These are phyloP conservation scores for Candida silvatica DNA, from an alignment of 805 yeast species.

Conservation along the genomic window DNA sequence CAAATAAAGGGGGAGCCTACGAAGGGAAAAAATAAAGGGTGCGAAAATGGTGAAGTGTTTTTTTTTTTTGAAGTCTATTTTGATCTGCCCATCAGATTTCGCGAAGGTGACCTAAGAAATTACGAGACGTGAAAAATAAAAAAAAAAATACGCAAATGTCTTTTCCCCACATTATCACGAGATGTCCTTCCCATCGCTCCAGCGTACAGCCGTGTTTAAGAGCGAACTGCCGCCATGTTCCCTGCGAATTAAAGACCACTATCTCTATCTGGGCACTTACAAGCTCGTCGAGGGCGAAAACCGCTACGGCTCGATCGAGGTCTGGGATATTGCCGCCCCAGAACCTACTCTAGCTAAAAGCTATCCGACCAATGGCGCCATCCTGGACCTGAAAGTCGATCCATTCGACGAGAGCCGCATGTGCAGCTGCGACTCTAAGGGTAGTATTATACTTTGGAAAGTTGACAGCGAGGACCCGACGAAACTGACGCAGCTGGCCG, in stretches of 20 bases:
- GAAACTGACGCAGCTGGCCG: slow-evolving; percentile 33
- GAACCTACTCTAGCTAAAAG: slow-evolving; percentile 2
- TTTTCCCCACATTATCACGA: not conserved
- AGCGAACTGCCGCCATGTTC: slow-evolving; percentile 80
- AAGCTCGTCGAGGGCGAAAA: slow-evolving; percentile 50
- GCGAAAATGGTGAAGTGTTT: not conserved
- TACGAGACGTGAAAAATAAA: not conserved
- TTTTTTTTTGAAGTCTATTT: too few species aligned
- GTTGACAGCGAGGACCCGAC: slow-evolving; percentile 15
- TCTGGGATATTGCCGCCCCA: slow-evolving; percentile 21
- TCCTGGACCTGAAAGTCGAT: slow-evolving; percentile 67
- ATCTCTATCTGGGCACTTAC: slow-evolving; percentile 70
- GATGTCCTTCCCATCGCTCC: not conserved
- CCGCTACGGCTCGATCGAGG: slow-evolving; percentile 56
- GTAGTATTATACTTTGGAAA: slow-evolving; percentile 62
- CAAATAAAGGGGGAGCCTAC: not conserved
- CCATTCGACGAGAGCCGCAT: slow-evolving; percentile 42
- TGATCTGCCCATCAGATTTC: not conserved
- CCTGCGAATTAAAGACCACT: slow-evolving; percentile 34
- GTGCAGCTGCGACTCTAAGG: slow-evolving; percentile 74
- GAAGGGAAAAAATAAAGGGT: not conserved
- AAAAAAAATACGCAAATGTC: not conserved
- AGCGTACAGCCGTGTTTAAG: slow-evolving; percentile 24
- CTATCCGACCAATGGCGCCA: slow-evolving; percentile 37
- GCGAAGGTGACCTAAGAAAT: not conserved